Conservation (phyloP, 78 protist species). For the Cavenderia fasciculata region DNA sequence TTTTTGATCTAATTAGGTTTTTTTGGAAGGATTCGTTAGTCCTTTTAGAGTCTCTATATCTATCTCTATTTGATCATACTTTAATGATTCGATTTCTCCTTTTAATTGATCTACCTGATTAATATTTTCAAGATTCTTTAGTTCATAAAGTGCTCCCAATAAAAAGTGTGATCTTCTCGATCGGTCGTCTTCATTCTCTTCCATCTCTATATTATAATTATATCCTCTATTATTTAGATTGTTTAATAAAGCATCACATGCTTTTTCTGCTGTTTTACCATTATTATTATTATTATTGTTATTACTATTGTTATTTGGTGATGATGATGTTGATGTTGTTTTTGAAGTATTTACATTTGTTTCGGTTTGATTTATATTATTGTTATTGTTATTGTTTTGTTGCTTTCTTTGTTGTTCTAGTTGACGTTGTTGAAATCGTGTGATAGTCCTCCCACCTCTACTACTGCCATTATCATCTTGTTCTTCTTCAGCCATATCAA, state of each 20-base stretch:
- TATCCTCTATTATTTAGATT: background rate
- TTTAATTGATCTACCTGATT: background rate
- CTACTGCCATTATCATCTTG: too few relatives aligned
- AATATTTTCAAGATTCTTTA: background rate
- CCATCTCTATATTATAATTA: background rate
- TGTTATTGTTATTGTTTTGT: too few relatives aligned
- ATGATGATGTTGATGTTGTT: too few relatives aligned
- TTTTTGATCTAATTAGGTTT: conserved; percentile 15
- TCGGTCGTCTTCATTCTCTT: background rate
- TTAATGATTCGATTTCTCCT: background rate
- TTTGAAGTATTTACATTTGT: too few relatives aligned
- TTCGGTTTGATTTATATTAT: too few relatives aligned
- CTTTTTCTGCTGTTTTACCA: background rate
- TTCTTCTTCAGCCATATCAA: too few relatives aligned
- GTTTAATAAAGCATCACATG: background rate
- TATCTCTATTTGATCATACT: background rate
- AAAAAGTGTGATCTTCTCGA: conserved; percentile 1
- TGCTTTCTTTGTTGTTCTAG: too few relatives aligned
- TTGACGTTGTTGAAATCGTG: too few relatives aligned
- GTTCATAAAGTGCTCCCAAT: conserved; percentile 7
- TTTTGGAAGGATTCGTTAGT: background rate
- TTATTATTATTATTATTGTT: background rate
- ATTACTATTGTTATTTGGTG: background rate
- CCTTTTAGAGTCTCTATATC: background rate
- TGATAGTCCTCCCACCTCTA: too few relatives aligned